These are phyloP conservation scores for Potentilla sterilis DNA, from an alignment of 306 rosid species.

Conservation along the genomic window DNA sequence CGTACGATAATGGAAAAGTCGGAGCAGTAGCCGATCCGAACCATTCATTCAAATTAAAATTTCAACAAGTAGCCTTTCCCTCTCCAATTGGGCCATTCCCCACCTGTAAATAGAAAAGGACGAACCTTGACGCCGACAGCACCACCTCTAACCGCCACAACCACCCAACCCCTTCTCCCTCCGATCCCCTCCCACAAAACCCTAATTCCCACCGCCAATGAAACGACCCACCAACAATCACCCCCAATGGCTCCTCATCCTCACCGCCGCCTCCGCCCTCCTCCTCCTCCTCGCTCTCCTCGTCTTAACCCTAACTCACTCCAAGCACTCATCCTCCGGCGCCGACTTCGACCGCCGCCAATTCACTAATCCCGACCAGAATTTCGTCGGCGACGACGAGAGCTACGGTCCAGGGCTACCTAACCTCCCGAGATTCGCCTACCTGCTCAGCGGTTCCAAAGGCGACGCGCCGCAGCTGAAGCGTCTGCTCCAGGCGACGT, in stretches of 20 bases:
- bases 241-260: conserved; percentile 46
- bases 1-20: background rate
- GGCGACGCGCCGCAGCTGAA: conserved; percentile 56
- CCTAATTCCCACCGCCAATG: background rate
- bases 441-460: conserved; percentile 54
- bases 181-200: too few relatives aligned
- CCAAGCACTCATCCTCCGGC: conserved; percentile 37
- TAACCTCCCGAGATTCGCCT: conserved; percentile 71
- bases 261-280: conserved; percentile 28
- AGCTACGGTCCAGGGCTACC: conserved; percentile 36
- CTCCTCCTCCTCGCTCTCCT: conserved; percentile 37
- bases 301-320: conserved; percentile 19
- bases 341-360: conserved; percentile 25
- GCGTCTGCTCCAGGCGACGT: conserved; percentile 73
- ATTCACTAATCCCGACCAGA: conserved; percentile 16
- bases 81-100: background rate
- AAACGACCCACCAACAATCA: conserved; percentile 38
- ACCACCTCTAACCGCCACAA: background rate
- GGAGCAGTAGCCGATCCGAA: background rate
- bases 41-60: conserved; percentile 6
- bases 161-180: background rate
- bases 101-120: background rate
- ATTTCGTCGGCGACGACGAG: background rate
- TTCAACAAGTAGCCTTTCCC: conserved; percentile 7
- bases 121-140: conserved; percentile 15